Evolutionary conservation across 225 moss, liverwort and hornwort genomes (phyloP).

Genomic region (Antitrichia curtipendula): DNA sequence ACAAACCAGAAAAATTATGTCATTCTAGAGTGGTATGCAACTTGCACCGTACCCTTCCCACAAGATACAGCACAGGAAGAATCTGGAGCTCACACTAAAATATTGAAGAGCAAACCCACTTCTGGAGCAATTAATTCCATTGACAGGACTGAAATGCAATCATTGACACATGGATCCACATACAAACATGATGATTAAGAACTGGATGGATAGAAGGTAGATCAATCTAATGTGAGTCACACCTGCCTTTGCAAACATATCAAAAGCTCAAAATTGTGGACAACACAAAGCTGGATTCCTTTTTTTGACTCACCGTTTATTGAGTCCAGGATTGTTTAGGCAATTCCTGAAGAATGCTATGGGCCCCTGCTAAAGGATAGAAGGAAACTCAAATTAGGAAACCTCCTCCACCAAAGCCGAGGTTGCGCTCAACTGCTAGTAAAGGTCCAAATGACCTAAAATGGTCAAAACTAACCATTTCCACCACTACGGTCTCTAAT

Average conservation of each 20-base stretch:
- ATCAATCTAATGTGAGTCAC: background rate
- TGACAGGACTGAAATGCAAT: background rate
- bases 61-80: background rate
- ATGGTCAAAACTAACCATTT: background rate
- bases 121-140: background rate
- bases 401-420: background rate
- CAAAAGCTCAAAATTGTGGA: background rate
- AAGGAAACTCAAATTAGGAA: background rate
- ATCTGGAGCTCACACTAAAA: background rate
- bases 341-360: background rate
- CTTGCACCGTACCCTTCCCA: background rate
- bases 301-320: background rate
- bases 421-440: background rate
- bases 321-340: background rate
- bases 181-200: background rate
- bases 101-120: background rate
- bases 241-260: background rate
- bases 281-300: background rate
- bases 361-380: no score
- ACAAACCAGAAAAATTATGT: background rate
- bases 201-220: background rate
- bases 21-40: background rate
- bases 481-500: background rate
- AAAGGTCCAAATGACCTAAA: background rate
- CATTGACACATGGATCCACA: no score